Percentiles rank a stretch among this genome's conserved stretches.
Evolutionary conservation across 495 filamentous ascomycete genomes (phyloP).

Genomic region (Neurospora hispaniola): DNA sequence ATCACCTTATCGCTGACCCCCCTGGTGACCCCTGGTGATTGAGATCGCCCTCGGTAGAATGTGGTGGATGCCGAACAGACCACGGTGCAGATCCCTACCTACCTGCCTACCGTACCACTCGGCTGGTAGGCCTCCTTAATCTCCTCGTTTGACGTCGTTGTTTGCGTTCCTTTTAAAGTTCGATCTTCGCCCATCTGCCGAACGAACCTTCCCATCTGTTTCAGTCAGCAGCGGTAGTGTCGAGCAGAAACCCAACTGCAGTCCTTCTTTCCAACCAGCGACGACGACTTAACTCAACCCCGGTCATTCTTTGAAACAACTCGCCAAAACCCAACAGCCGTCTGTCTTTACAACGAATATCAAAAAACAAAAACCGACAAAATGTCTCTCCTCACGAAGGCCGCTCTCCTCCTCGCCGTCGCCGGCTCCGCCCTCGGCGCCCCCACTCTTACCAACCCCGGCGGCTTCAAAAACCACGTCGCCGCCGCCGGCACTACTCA

Average conservation of each 20-base stretch:
- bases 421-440: not conserved
- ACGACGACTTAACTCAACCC: not conserved
- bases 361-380: not conserved
- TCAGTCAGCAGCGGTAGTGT: not conserved
- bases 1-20: not conserved
- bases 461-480: not conserved
- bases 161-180: not conserved
- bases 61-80: not conserved
- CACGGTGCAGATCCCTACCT: not conserved
- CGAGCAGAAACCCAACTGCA: not conserved
- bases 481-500: not conserved
- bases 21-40: not conserved
- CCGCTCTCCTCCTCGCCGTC: not conserved
- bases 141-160: not conserved
- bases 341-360: not conserved
- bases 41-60: not conserved
- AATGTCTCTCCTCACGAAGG: not conserved
- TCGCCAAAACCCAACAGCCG: not conserved
- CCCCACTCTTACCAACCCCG: not conserved
- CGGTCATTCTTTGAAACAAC: not conserved
- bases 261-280: not conserved
- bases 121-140: not conserved
- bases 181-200: not conserved
- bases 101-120: not conserved
- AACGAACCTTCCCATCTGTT: not conserved